Evolutionary conservation across 2,329 filamentous ascomycete genomes (phyloP), one percentile per base, ranked within the genome.

Genomic region (Fusarium chaquense): DNA sequence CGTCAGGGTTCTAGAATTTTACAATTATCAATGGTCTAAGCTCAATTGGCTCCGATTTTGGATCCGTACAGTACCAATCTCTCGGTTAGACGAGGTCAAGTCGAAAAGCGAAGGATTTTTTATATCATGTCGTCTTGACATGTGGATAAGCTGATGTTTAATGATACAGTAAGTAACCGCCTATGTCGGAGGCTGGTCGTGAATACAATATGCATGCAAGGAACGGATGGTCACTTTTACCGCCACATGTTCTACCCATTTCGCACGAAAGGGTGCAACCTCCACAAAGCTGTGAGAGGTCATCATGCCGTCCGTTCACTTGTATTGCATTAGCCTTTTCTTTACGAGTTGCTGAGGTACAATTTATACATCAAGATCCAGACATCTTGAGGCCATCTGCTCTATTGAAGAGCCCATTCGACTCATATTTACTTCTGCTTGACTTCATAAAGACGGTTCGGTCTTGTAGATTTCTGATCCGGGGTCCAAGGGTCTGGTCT

Each of bases 1-100:
- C 73, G 73, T 75, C 73, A 74, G 66, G 62, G 65, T 65, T 64
- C 71, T 62, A 56, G 62, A 70, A 67, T 69, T 71, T 72, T 57
- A 61, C 65, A 73, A 75, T 74, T 75, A 59, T 65, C 73, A 75
- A 75, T 75, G 66, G 58, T 64, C 68, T 58, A 57, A 65, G 70
- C 72, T 74, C 69, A 67, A 75, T 75, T 75, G 73, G 67, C 67
- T 70, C 67, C 58, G 67, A 54, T 70, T 45, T 45, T 41, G 28
- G 24, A 38, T 62, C 66, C 66, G 56, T 62, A 41, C 18, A 36
- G 15, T 33, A 50, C 32, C 30, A 35, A 43, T 24, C 44, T 64
- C 54, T 66, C 32, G 55, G 62, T 59, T 56, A 65, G 20, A 52
- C 36, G 54, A 50, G 53, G 43, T 13, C 18, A 55, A 30, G 24